Evolutionary conservation across 768 basidiomycete genomes (phyloP).

Genomic region (Trametes coccinea): DNA sequence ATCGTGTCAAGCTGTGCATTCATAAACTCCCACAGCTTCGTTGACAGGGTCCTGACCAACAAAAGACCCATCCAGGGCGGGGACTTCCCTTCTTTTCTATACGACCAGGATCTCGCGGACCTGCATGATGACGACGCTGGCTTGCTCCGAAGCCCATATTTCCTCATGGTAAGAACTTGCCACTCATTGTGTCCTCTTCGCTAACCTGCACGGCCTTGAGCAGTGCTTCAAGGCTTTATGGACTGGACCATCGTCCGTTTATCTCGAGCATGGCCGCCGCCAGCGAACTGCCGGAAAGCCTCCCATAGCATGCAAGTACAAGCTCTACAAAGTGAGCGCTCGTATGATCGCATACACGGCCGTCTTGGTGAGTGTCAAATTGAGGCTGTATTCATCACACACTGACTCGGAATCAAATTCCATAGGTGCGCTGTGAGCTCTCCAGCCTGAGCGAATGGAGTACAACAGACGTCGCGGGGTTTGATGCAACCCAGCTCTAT

Average conservation of each 20-base stretch:
- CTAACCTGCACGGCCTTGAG: background rate
- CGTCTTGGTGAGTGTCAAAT: background rate
- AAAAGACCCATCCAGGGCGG: background rate
- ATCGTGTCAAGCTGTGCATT: background rate
- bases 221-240: background rate
- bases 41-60: background rate
- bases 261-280: background rate
- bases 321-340: background rate
- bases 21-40: background rate
- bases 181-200: no score
- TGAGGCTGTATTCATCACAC: background rate
- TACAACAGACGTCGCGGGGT: background rate
- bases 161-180: background rate
- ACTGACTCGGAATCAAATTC: background rate
- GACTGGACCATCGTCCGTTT: background rate
- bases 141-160: background rate
- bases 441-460: background rate
- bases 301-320: background rate
- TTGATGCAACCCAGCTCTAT: background rate
- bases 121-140: background rate
- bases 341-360: background rate
- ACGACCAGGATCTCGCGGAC: background rate
- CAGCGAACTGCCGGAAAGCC: background rate
- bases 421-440: background rate
- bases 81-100: slow-evolving; percentile 2